Evolutionary conservation across 169 alveolate genomes (phyloP).

Genomic region (Cryptosporidium xiaoi): DNA sequence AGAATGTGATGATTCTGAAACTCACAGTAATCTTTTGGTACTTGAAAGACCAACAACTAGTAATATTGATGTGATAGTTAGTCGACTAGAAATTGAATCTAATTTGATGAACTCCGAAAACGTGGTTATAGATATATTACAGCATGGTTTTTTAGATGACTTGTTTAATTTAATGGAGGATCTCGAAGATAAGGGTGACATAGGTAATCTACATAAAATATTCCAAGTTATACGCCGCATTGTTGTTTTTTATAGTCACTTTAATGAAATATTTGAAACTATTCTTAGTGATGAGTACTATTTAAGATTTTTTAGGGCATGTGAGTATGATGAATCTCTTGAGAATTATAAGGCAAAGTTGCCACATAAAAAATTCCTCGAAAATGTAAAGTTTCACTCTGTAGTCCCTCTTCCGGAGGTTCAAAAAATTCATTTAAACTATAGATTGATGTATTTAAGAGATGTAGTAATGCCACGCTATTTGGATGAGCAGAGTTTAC

Average conservation of each 20-base stretch:
- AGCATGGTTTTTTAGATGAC: slow-evolving; percentile 26
- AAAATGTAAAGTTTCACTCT: slow-evolving; percentile 60
- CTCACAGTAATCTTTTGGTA: neutral
- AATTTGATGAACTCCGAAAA: slow-evolving; percentile 42
- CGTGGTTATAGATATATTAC: slow-evolving; percentile 28
- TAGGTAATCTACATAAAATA: slow-evolving; percentile 39
- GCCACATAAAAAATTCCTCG: slow-evolving; percentile 39
- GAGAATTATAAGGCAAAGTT: slow-evolving; percentile 50
- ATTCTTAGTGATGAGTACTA: slow-evolving; percentile 64
- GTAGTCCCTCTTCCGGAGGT: slow-evolving; percentile 74
- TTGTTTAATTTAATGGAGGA: slow-evolving; percentile 63
- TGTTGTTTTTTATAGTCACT: slow-evolving; percentile 38
- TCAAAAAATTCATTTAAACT: slow-evolving; percentile 60
- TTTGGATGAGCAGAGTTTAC: slow-evolving; percentile 82
- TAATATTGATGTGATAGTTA: slow-evolving; percentile 48
- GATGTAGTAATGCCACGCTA: slow-evolving; percentile 84
- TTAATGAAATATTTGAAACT: slow-evolving; percentile 58
- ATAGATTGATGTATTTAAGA: slow-evolving; percentile 81
- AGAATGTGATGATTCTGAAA: slow-evolving; percentile 27
- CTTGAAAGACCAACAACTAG: slow-evolving; percentile 17
- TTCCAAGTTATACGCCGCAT: slow-evolving; percentile 50
- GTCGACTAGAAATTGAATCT: slow-evolving; percentile 46
- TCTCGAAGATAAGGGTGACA: slow-evolving; percentile 22
- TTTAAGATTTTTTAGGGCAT: slow-evolving; percentile 58
- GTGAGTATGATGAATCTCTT: slow-evolving; percentile 66